Percentiles rank a stretch among this genome's conserved stretches.
Conservation (phyloP, 2,329 filamentous ascomycete genomes). For the Chaetomium olivaceum region DNA sequence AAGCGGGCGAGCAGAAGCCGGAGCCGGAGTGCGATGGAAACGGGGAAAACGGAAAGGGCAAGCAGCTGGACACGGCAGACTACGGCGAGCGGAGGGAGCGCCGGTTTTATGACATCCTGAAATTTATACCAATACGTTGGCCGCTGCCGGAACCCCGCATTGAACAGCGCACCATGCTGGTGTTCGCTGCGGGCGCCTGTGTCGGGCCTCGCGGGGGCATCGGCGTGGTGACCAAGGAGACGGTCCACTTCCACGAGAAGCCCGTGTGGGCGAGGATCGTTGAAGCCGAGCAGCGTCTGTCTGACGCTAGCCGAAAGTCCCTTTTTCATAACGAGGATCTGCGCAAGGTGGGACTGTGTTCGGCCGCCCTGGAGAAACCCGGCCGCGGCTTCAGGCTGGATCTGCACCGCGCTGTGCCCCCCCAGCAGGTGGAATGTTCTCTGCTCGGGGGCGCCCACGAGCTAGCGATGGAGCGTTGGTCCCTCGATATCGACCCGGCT, state of each 20-base stretch:
- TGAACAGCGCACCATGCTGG: not conserved
- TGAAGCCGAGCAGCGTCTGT: not conserved
- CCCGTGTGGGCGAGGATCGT: not conserved
- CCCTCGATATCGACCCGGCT: not conserved
- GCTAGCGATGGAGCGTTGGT: not conserved
- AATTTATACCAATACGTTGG: too few species aligned
- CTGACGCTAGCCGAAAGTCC: too few species aligned
- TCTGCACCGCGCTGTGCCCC: not conserved
- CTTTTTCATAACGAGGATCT: not conserved
- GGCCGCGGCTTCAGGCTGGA: not conserved
- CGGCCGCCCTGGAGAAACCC: not conserved
- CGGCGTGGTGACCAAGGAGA: conserved; percentile 10
- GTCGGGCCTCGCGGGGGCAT: not conserved
- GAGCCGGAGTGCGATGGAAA: too few species aligned
- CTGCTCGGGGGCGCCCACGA: not conserved
- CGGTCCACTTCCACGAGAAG: conserved; percentile 4
- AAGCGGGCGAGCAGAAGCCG: too few species aligned
- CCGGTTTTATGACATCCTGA: too few species aligned
- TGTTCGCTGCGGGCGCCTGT: conserved; percentile 1
- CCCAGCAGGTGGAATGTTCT: not conserved
- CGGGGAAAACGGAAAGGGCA: too few species aligned
- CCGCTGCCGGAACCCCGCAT: too few species aligned
- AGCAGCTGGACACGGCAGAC: too few species aligned
- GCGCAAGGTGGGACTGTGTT: not conserved
- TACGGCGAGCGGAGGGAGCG: too few species aligned